phyloP scores from a whole-genome alignment of 176 grass and related monocot species.

The Saccharum spontaneum region DNA sequence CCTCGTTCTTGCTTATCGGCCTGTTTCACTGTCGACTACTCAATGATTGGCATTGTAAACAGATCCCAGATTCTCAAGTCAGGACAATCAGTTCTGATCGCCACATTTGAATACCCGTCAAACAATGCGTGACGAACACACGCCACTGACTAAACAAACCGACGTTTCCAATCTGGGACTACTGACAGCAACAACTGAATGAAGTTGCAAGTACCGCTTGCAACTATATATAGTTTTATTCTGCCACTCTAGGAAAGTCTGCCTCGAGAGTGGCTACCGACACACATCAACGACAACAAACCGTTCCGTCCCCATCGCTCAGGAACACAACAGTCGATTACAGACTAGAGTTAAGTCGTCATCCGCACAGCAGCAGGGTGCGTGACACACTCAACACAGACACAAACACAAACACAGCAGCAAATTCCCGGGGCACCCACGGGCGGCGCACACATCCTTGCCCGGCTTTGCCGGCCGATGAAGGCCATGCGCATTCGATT shows the following conservation, averaged over 20 bases:
- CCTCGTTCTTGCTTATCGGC: too few species aligned
- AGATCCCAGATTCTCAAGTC: neutral
- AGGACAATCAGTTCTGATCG: neutral
- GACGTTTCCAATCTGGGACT: neutral
- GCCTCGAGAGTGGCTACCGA: too few species aligned
- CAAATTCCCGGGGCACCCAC: too few species aligned
- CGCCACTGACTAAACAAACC: neutral
- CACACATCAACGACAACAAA: neutral
- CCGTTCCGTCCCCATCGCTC: neutral
- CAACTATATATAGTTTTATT: too few species aligned
- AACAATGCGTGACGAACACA: neutral
- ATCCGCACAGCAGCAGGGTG: too few species aligned
- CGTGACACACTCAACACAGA: neutral
- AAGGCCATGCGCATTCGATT: too few species aligned
- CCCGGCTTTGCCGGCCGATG: too few species aligned
- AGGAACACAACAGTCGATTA: neutral
- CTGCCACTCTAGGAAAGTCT: too few species aligned
- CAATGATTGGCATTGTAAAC: neutral
- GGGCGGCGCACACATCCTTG: too few species aligned
- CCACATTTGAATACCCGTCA: neutral
- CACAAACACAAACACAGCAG: neutral
- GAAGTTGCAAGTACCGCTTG: too few species aligned
- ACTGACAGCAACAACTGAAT: neutral
- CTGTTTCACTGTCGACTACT: neutral
- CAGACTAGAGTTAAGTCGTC: too few species aligned